Base-by-base conservation (phyloP, 1,284 basidiomycete genomes). In the Pterula multifida region DNA sequence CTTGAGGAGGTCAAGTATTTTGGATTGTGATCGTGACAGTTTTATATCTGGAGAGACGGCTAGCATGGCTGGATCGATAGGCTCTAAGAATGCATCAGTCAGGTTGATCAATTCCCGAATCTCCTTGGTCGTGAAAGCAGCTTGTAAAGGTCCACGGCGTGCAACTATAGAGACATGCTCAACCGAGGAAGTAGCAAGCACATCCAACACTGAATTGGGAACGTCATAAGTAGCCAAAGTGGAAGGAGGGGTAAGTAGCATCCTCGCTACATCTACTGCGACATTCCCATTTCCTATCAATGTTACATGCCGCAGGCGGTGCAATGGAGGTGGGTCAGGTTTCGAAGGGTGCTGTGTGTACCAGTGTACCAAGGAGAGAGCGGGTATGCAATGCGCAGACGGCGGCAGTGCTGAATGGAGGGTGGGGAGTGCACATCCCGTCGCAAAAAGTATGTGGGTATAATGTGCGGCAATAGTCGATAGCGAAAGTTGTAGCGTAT, bases 251-350 rank as follows among this genome's bases (percentile, higher is more conserved):
- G 76, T 78, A 48, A 99, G 79, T 1, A 99, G 75, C 63, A 98
- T 91, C 2, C 96, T 78, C 1, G 93, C 92, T 15, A 96, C 76
- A 58, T 99, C 96, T 21, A 99, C 71, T 2, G 94, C 89, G 47
- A 99, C 96, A 60, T 99, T 98, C 13, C 96, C 95, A 54, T 95
- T 91, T 0, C 96, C 95, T 45, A 98, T 85, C 46, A 98, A 69
- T 0, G 89, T 81, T 42, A 96, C 82, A 55, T 92, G 85, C 3
- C 71, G 63, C 0, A 79, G 65, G 26, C 70, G 70, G 26, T 79
- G 70, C 0, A 97, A 73, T 3, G 79, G 68, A 1, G 82, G 83
- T 0, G 79, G 65, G 0, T 72, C 62, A 0, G 78, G 69, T 4
- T 66, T 62, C 12, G 79, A 75, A 1, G 94, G 94, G 64, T 98